These are phyloP conservation scores for Kwoniella shandongensis DNA, from an alignment of 768 basidiomycete species.

Conservation along the genomic window DNA sequence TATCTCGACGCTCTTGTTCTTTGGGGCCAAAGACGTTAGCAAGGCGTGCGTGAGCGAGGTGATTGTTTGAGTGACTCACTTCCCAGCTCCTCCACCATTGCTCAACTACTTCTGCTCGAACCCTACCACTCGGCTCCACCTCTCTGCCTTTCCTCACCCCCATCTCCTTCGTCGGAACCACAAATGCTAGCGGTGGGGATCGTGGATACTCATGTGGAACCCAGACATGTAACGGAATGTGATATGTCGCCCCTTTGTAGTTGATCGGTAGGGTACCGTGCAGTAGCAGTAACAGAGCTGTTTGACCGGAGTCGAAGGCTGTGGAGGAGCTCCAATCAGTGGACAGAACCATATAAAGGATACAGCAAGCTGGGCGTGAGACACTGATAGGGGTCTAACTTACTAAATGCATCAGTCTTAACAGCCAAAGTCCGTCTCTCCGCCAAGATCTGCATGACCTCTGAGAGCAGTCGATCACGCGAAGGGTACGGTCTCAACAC, in stretches of 20 bases:
- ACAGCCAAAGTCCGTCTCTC: constrained; percentile 44
- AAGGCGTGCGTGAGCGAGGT: not conserved
- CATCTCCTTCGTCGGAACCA: constrained; percentile 88
- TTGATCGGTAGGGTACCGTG: constrained; percentile 88
- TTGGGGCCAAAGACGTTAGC: not conserved
- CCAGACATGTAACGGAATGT: constrained; percentile 92
- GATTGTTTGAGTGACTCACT: constrained; percentile 58
- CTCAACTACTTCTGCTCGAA: constrained; percentile 71
- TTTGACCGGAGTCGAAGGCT: constrained; percentile 94
- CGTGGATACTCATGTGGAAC: constrained; percentile 79
- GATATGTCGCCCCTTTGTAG: constrained; percentile 74
- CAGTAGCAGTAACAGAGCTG: constrained; percentile 83
- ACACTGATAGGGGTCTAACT: constrained; percentile 17
- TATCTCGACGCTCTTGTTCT: constrained; percentile 75
- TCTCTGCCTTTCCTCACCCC: constrained; percentile 72
- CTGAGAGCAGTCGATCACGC: constrained; percentile 35
- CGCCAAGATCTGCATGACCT: constrained; percentile 43
- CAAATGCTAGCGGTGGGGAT: constrained; percentile 79
- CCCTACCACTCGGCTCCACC: constrained; percentile 62
- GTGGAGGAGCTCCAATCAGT: not conserved
- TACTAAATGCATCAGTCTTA: constrained; percentile 55
- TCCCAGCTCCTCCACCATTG: constrained; percentile 82
- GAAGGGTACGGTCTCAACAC: constrained; percentile 49
- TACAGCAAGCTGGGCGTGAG: no score
- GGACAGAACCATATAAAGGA: not conserved